Conservation (phyloP, 2,329 filamentous ascomycete species). For the Phyllosticta paracitricarpa region DNA sequence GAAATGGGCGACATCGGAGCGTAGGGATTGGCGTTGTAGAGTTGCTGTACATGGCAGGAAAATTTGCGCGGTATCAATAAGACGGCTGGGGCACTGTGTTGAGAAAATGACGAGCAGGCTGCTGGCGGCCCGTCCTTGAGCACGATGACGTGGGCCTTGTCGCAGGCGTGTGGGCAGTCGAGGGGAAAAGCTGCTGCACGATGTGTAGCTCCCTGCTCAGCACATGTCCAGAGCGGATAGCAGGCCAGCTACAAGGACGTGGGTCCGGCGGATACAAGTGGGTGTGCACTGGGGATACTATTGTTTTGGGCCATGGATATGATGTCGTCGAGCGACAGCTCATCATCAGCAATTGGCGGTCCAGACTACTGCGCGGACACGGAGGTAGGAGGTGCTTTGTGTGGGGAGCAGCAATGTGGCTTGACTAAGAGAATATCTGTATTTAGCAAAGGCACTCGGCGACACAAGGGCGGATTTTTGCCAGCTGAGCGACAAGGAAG, state of each 20-base stretch:
- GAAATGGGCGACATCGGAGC: background rate
- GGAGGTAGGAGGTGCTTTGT: background rate
- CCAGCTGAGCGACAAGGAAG: background rate
- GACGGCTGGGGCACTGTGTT: background rate
- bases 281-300: background rate
- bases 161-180: background rate
- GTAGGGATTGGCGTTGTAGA: background rate
- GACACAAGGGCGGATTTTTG: background rate
- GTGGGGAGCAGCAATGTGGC: background rate
- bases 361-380: background rate
- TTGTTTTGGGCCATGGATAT: background rate
- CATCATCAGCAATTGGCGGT: background rate
- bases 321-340: background rate
- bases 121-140: background rate
- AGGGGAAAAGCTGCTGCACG: background rate
- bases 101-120: background rate
- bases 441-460: background rate
- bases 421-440: background rate
- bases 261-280: background rate
- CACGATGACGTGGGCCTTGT: background rate
- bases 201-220: background rate
- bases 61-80: too few species aligned
- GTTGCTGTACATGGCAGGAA: background rate
- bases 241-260: background rate
- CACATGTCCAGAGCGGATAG: background rate